Base-by-base conservation (phyloP, 2,329 filamentous ascomycete species). In the Fusarium incarnatum region DNA sequence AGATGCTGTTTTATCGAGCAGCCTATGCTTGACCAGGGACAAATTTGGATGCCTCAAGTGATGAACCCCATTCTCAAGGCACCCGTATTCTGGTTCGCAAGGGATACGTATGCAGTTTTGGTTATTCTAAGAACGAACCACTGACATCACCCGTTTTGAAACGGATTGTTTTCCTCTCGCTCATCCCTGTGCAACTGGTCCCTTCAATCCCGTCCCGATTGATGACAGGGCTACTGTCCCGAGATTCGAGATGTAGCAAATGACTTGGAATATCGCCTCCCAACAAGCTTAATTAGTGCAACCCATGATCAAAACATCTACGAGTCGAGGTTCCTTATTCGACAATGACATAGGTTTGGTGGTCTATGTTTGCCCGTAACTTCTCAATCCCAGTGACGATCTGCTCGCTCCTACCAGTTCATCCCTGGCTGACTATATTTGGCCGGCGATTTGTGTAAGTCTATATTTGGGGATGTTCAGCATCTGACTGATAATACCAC, bases 31-130 rank as follows among this genome's bases (percentile, higher is more conserved):
- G 66, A 54, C 71, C 48, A 42, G 68, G 63, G 54, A 55, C 54
- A 67, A 56, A 64, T 60, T 68, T 68, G 52, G 64, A 48, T 73
- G 70, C 60, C 56, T 73, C 56, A n/a, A 45, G 37, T 57, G 44
- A 42, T 45, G 28, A 71, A 42, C 57, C 57, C 47, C 57, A 60
- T 67, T 65, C 67, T 50, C 74, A 76, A 78, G 76, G 76, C 76
- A 78, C 62, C 76, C 68, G 60, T 59, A 75, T 78, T 52, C 58
- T 55, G 23, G 44, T 44, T 57, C 49, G 54, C 57, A 67, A 60
- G 63, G 71, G 61, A 65, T 73, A 75, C 71, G 73, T 75, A 68
- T 60, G 72, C 73, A 48, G 45, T 60, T 68, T 46, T 55, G 18
- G 22, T 40, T 30, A 30, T 37, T 32, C 4, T 32, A 20, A 46